Evolutionary conservation across 2,329 filamentous ascomycete species (phyloP), one percentile per base, ranked within the genome.

Genomic region (Aspergillus sp.): DNA sequence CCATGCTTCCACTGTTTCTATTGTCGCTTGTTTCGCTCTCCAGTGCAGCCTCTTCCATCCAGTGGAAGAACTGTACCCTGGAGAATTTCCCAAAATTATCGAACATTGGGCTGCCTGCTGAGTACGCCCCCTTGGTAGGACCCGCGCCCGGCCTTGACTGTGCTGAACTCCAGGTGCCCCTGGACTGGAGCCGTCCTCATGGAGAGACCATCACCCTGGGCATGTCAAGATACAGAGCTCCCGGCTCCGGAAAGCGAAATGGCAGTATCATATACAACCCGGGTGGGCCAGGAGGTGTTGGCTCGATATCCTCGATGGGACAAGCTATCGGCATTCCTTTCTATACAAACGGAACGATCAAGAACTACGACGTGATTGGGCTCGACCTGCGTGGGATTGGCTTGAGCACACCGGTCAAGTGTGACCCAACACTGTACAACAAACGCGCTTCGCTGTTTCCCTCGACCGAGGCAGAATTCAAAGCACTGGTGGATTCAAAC

Each of bases 301-400:
- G n/a, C n/a, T 50, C 56, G 23, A 31, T 23, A 4, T 23, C n/a
- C 3, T 40, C 33, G 1, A 19, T 58, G 27, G 21, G 8, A 1
- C 33, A 52, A 8, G 55, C 43, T 12, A 14, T 46, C 12, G 55
- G 41, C 2, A 8, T 12, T 11, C 21, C 25, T 12, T 50, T 9
- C 8, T 55, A 40, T 7, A 54, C 51, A 11, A 53, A 41, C 9
- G 33, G 11, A 3, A 54, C 52, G 6, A 17, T 21, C 27, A 31
- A 50, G 25, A 23, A 60, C 48, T 80, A 77, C 64, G 78, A 80
- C 61, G 64, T 80, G 19, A 73, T 80, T 46, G 78, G 75, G 3
- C 64, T 78, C 2, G 78, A 80, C 57, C 78, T 77, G 0, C 72
- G 78, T 3, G 79, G 79, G 12, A 72, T 77, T 25, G 77, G 76